Percentiles rank a stretch among this genome's conserved stretches.
Evolutionary conservation across 805 yeast species (phyloP).

Genomic region (Wilhelminamyces savonicus): DNA sequence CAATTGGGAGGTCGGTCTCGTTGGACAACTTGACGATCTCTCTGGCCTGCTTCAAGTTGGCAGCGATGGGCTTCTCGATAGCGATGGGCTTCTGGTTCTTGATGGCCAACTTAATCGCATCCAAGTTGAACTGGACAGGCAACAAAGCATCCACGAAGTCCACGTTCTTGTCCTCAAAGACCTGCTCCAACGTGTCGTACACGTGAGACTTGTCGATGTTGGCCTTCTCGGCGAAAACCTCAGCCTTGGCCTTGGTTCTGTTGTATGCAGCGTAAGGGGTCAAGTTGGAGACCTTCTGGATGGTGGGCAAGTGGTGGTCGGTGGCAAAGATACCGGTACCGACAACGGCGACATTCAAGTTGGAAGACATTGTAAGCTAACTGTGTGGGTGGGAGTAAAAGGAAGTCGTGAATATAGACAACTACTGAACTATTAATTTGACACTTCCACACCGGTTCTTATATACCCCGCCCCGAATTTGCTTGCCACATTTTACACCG

Average conservation of each 20-base stretch:
- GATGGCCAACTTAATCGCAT: constrained; percentile 63
- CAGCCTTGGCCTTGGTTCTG: constrained; percentile 81
- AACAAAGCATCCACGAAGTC: constrained; percentile 80
- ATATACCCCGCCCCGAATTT: too few relatives aligned
- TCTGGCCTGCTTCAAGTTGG: constrained; percentile 71
- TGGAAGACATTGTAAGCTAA: too few relatives aligned
- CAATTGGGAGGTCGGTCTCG: constrained; percentile 59
- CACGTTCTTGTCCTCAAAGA: constrained; percentile 58
- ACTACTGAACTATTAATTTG: too few relatives aligned
- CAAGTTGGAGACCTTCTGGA: constrained; percentile 45
- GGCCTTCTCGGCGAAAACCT: constrained; percentile 63
- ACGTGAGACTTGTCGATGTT: constrained; percentile 44
- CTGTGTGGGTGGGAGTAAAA: too few relatives aligned
- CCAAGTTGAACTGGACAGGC: constrained; percentile 80
- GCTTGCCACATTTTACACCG: too few relatives aligned
- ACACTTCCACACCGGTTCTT: too few relatives aligned
- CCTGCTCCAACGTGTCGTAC: constrained; percentile 55
- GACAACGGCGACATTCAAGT: constrained; percentile 55
- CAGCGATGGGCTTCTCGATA: constrained; percentile 91
- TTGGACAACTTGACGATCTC: constrained; percentile 67
- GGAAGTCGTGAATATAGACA: too few relatives aligned
- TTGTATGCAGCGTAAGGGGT: constrained; percentile 69
- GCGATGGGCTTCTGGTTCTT: constrained; percentile 71
- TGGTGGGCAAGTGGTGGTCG: constrained; percentile 74
- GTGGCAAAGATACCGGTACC: constrained; percentile 90